Evolutionary conservation across 148 eudicot species (phyloP), one percentile per base, ranked within the genome.

Genomic region (Vaccinium macrocarpon): DNA sequence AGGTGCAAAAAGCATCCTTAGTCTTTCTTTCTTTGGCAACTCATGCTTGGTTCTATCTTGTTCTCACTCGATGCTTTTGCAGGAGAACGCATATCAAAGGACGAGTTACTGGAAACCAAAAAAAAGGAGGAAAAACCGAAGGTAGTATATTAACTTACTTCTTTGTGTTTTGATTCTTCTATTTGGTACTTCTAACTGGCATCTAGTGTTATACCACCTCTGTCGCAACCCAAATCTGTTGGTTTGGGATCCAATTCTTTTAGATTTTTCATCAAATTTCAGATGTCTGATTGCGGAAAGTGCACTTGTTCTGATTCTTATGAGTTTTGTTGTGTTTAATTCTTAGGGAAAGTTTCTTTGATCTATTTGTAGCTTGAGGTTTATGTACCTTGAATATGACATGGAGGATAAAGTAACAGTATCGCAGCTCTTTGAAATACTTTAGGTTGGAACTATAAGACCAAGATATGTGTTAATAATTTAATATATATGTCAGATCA

Each of bases 101-200:
- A 93, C 1, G 94, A 95, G 86, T 89, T 88, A 84, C n/a, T 89
- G 38, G 38, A 90, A 95, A 82, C 85, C 92, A 42, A 88, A 71
- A 90, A 93, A 87, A 93, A 96, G 84, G 91, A 92, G 79, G 93
- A 94, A 88, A 94, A 96, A 89, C 98, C 95, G 10, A 96, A 94
- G 99, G 99, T 96, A 91, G 79, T 13, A n/a, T 46, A 12, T n/a
- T n/a, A 15, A 50, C 74, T 81, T 27, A 35, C 29, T 81, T 27
- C 50, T 35, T 61, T 23, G 8, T 85, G 21, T 59, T 81, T 29
- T 19, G 57, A 81, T 23, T 9, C n/a, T 52, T 66, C 71, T 46
- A 16, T 76, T 32, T 3, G 29, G 35, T 5, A 8, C 12, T n/a
- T 64, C 16, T 51, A 66, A 21, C 29, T 12, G n/a, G 46, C 10